Evolutionary conservation across 2,329 filamentous ascomycete genomes (phyloP), one percentile per base, ranked within the genome.

Genomic region (Colletotrichum noveboracense): DNA sequence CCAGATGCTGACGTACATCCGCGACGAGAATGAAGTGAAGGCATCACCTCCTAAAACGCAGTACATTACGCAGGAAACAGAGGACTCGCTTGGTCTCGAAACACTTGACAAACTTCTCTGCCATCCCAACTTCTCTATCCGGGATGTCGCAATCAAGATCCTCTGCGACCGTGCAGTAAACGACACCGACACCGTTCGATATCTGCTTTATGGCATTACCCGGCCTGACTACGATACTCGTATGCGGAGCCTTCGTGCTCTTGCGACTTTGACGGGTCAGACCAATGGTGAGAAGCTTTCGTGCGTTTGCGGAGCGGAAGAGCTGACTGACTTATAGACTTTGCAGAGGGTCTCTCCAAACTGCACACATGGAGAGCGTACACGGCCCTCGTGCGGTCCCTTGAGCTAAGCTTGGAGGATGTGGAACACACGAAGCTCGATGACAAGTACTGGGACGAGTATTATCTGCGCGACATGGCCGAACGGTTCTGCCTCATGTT

Each of bases 21-120:
- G 92, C 78, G 88, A 92, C 79, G 88, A 93, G 69, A 93, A 93
- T 77, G 89, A 93, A 83, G 91, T 97, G 80, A 91, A 91, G 75
- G 89, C 91, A 43, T 81, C 87, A 48, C 90, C 92, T 75, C 92
- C 92, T 43, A 93, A 93, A 81, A 91, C 93, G 66, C 91, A 93
- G 78, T 94, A 94, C 82, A 94, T 95, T 78, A 94, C 92, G 16
- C 93, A 95, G 82, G 92, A 94, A 28, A 94, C 93, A 3, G 94
- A 96, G 80, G 93, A 95, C 80, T 90, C 93, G 3, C 87, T 96
- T 56, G 90, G 92, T 74, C 81, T 92, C 13, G 87, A 89, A 56
- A 96, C 94, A 0, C 87, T 96, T 12, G 87, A 92, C 67, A 93
- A 91, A 77, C 88, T 96, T 6, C 86, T 94, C 14, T 87, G 90